Percentiles rank a stretch among this genome's conserved stretches.
phyloP scores from a whole-genome alignment of 257 asterid species.

The Nyctanthes arbortristis region DNA sequence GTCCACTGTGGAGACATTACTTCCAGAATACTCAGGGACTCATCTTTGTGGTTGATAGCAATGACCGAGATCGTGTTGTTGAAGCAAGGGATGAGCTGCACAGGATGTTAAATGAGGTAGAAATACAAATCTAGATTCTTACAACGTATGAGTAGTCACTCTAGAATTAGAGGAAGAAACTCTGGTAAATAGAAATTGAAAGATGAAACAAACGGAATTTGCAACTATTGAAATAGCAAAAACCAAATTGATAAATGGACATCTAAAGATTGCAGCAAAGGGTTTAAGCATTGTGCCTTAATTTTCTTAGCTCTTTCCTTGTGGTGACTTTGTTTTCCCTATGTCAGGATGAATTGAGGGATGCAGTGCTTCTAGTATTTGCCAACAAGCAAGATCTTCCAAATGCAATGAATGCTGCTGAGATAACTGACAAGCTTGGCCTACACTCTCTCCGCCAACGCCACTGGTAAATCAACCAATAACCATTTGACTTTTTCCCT shows the following conservation, averaged over 20 bases:
- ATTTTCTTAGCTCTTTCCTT: not conserved
- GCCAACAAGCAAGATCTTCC: not conserved
- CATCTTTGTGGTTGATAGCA: slow-evolving; percentile 4
- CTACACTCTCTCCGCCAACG: not conserved
- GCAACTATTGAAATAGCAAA: not conserved
- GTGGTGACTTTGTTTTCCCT: not conserved
- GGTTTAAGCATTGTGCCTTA: too few relatives aligned
- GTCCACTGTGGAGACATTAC: not conserved
- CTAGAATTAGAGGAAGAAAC: not conserved
- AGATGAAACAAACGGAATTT: not conserved
- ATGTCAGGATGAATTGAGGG: not conserved
- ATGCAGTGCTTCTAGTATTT: not conserved
- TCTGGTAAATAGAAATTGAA: not conserved
- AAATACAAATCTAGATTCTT: not conserved
- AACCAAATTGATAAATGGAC: not conserved
- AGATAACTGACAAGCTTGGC: not conserved
- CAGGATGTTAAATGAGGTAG: slow-evolving; percentile 6
- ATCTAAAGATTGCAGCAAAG: not conserved
- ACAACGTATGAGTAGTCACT: not conserved
- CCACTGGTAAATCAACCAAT: not conserved
- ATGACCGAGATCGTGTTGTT: slow-evolving; percentile 6
- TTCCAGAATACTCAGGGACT: not conserved
- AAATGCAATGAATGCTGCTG: not conserved
- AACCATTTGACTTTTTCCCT: not conserved
- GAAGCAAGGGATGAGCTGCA: not conserved